These are phyloP conservation scores for Phytopythium delawarense DNA, from an alignment of 352 stramenopile species.

Conservation along the genomic window DNA sequence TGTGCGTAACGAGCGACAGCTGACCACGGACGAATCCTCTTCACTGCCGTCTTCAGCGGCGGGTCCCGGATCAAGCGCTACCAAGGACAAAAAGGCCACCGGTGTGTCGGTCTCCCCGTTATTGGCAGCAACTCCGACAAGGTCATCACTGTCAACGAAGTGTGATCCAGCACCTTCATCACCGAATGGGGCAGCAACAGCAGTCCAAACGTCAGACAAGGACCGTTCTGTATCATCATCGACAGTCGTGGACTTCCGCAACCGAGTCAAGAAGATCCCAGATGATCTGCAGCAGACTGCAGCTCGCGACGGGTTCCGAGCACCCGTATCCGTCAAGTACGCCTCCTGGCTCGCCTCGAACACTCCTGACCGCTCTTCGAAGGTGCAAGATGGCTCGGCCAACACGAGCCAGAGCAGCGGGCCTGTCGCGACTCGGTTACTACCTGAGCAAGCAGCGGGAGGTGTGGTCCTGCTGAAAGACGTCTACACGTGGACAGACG, in stretches of 20 bases:
- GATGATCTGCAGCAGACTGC: background rate
- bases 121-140: background rate
- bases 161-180: background rate
- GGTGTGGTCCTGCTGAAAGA: constrained; percentile 18
- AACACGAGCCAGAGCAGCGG: background rate
- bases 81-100: background rate
- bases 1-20: background rate
- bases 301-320: background rate
- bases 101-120: background rate
- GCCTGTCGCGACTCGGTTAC: background rate
- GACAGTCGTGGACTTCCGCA: background rate
- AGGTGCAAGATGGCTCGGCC: background rate
- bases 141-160: background rate
- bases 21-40: background rate
- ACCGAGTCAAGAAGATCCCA: background rate
- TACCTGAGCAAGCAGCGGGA: background rate
- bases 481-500: constrained; percentile 41
- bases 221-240: background rate
- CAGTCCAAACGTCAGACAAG: background rate
- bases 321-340: background rate
- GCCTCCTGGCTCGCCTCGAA: background rate
- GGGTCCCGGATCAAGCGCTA: background rate
- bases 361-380: background rate
- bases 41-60: background rate
- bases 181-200: background rate